Conservation (phyloP, 768 basidiomycete genomes). For the Cystobasidium ongulense region DNA sequence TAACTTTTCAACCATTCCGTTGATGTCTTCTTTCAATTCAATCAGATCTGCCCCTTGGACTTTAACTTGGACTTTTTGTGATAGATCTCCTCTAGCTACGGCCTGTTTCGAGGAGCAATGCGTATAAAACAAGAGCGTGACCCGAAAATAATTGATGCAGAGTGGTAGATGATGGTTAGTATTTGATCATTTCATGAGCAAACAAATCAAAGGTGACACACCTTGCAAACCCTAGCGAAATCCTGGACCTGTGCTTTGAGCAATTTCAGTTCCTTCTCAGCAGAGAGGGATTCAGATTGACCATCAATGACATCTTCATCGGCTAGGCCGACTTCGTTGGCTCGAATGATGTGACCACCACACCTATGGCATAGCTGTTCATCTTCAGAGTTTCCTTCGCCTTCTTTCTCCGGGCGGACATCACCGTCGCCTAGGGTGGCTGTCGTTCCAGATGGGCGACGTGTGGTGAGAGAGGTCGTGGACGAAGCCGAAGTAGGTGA, state of each 20-base stretch:
- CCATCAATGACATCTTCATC: constrained; percentile 16
- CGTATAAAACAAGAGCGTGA: background rate
- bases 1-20: constrained; percentile 59
- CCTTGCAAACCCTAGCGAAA: constrained; percentile 68
- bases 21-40: constrained; percentile 70
- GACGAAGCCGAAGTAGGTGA: background rate
- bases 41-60: constrained; percentile 73
- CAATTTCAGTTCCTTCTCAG: constrained; percentile 59
- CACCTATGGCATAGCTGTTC: background rate
- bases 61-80: constrained; percentile 68
- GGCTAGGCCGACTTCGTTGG: background rate
- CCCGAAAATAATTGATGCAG: too few relatives aligned
- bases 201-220: too few relatives aligned
- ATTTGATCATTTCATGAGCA: too few relatives aligned
- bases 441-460: background rate
- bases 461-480: background rate
- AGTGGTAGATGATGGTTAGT: too few relatives aligned
- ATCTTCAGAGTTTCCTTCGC: background rate
- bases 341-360: background rate
- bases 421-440: background rate
- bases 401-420: background rate
- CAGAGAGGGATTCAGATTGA: constrained; percentile 21
- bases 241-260: constrained; percentile 78
- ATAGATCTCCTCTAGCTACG: constrained; percentile 65
- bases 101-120: constrained; percentile 47